phyloP scores from a whole-genome alignment of 2,329 filamentous ascomycete genomes.

The Penicillium oxalicum region DNA sequence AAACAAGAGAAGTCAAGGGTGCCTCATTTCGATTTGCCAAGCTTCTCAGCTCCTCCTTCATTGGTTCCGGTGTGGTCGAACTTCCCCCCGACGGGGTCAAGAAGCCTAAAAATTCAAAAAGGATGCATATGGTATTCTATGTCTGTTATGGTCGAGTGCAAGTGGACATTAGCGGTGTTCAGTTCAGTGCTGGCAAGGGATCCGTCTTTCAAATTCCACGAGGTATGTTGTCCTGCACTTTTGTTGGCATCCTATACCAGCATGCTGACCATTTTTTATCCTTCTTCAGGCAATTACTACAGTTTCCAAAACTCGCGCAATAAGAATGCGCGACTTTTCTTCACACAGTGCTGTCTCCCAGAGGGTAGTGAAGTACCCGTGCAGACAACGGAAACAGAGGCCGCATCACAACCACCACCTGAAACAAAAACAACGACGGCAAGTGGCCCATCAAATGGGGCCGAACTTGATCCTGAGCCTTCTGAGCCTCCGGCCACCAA shows the following conservation, averaged over 20 bases:
- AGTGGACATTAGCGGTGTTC: conserved; percentile 55
- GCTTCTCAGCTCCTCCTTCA: conserved; percentile 74
- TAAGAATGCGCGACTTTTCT: conserved; percentile 73
- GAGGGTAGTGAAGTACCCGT: conserved; percentile 25
- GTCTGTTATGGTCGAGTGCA: conserved; percentile 76
- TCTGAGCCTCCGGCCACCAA: conserved; percentile 9
- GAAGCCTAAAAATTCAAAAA: conserved; percentile 81
- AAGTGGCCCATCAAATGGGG: conserved; percentile 5
- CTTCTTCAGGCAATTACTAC: conserved; percentile 74
- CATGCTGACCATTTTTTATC: conserved; percentile 8
- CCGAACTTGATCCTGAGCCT: conserved; percentile 11
- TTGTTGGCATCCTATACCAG: no score
- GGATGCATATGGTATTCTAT: conserved; percentile 97
- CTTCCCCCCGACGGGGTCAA: conserved; percentile 78
- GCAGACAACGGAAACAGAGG: conserved; percentile 17
- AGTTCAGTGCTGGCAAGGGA: conserved; percentile 77
- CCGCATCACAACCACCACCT: conserved; percentile 10
- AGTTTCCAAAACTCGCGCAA: conserved; percentile 77
- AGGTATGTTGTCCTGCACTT: conserved; percentile 55
- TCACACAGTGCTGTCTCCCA: conserved; percentile 75
- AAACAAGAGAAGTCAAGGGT: conserved; percentile 53
- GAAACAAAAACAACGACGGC: no score
- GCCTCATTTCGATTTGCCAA: conserved; percentile 84
- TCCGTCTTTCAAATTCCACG: conserved; percentile 92
- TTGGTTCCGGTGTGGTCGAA: conserved; percentile 85